Base-by-base conservation (phyloP, 31 red algal genomes). In the Bonnemaisonia californica region DNA sequence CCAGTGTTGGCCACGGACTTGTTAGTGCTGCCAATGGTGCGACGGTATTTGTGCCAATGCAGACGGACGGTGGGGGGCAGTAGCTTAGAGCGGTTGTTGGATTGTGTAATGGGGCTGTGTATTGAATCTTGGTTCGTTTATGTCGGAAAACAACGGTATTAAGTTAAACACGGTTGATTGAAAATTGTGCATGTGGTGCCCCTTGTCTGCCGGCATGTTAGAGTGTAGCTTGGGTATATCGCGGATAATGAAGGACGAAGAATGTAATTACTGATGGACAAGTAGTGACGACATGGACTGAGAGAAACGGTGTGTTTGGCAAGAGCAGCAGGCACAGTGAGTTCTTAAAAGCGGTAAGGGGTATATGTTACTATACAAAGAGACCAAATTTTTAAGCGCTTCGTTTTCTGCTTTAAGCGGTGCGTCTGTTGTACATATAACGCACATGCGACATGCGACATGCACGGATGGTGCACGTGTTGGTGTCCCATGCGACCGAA, bases 61-160 rank as follows among this genome's bases (percentile, higher is more conserved):
- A 63, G n/a, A 32, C 24, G 24, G 59, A 32, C n/a, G 59, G n/a
- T 8, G 9, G n/a, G 5, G 59, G n/a, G n/a, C 59, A 24, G 29
- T 32, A 63, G 24, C 9, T 63, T 5, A 63, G 9, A 8, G 9
- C 11, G 29, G 59, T 23, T 8, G 59, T 8, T 32, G 11, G 24
- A 22, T 63, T 55, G 48, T 55, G 48, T 12, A 21, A 55, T 55
- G 13, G 21, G 21, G 48, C 21, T 55, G 12, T 12, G 21, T 16
- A 55, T 55, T 55, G 48, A 55, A 55, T 16, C 12, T 16, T 16
- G 12, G 48, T 55, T 12, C 13, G n/a, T 30, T 63, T 32, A 63
- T 9, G 59, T 63, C 29, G 59, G 59, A 63, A 63, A 63, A 63
- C 29, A 32, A 63, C n/a, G 29, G 29, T 30, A 63, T 63, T 63